phyloP scores from a whole-genome alignment of 139 green algal species.

The Chlorella sp. region DNA sequence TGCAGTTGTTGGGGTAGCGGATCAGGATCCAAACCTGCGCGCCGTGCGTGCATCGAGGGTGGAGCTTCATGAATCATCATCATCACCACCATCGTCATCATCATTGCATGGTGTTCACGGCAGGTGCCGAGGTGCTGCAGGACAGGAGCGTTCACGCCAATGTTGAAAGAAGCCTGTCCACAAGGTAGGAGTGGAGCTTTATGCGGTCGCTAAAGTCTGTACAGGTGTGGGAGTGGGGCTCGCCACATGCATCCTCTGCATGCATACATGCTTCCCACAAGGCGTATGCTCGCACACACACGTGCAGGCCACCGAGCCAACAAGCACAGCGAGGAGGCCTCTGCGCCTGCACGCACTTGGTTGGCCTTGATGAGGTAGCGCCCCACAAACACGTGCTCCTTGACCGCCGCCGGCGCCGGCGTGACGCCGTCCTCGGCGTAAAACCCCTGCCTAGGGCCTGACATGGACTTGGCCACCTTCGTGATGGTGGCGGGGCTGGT shows the following conservation, averaged over 20 bases:
- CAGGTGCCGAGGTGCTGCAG: background rate
- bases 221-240: too few species aligned
- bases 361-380: background rate
- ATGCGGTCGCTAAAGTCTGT: too few species aligned
- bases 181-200: too few species aligned
- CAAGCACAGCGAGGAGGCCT: too few species aligned
- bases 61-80: background rate
- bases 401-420: too few species aligned
- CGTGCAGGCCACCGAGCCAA: too few species aligned
- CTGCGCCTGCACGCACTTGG: background rate
- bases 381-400: background rate
- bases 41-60: background rate
- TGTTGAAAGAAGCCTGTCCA: too few species aligned
- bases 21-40: background rate
- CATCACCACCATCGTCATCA: background rate
- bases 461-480: slow-evolving; percentile 49
- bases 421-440: background rate
- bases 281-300: too few species aligned
- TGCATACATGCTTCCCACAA: too few species aligned
- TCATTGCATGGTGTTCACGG: background rate
- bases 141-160: too few species aligned
- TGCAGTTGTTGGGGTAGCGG: background rate
- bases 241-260: too few species aligned
- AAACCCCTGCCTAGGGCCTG: background rate
- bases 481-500: slow-evolving; percentile 53